phyloP scores from a whole-genome alignment of 768 basidiomycete species.

The Amanita subjunquillea region DNA sequence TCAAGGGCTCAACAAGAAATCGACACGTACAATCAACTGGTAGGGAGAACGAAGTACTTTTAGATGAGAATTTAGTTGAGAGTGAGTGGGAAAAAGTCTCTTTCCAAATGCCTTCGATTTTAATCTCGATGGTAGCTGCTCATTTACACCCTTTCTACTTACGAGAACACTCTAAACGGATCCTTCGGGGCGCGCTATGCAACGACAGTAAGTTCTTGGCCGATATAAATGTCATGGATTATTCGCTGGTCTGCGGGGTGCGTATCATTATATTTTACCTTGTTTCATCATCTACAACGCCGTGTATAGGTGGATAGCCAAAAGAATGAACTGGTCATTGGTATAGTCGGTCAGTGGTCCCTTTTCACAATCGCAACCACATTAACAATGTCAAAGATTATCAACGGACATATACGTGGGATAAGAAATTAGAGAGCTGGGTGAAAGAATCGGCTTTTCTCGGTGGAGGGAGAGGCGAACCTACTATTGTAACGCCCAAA shows the following conservation, averaged over 20 bases:
- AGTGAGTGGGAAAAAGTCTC: slow-evolving; percentile 33
- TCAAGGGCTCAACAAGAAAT: slow-evolving; percentile 94
- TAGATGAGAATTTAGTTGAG: slow-evolving; percentile 95
- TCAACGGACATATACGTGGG: slow-evolving; percentile 95
- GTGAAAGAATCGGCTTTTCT: slow-evolving; percentile 93
- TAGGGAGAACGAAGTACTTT: slow-evolving; percentile 82
- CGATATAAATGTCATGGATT: slow-evolving; percentile 96
- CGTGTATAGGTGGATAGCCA: slow-evolving; percentile 61
- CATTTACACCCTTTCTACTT: slow-evolving; percentile 87
- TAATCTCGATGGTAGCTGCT: slow-evolving; percentile 39
- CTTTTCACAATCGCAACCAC: neutral
- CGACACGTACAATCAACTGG: slow-evolving; percentile 88
- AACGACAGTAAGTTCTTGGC: slow-evolving; percentile 95
- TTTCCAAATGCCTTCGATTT: neutral
- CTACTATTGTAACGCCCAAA: slow-evolving; percentile 93
- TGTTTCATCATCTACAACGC: neutral
- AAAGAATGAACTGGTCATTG: slow-evolving; percentile 86
- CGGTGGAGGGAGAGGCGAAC: slow-evolving; percentile 79
- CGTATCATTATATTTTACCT: slow-evolving; percentile 4
- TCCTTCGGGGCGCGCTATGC: slow-evolving; percentile 80
- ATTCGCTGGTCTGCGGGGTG: slow-evolving; percentile 85
- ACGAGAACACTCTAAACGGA: slow-evolving; percentile 93
- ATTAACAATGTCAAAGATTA: slow-evolving; percentile 47
- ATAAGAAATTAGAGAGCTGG: slow-evolving; percentile 98
- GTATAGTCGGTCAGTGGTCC: slow-evolving; percentile 78